Percentiles rank a stretch among this genome's conserved stretches.
Conservation (phyloP, 371 early-diverging fungal genomes). For the Rhizomucor miehei region DNA sequence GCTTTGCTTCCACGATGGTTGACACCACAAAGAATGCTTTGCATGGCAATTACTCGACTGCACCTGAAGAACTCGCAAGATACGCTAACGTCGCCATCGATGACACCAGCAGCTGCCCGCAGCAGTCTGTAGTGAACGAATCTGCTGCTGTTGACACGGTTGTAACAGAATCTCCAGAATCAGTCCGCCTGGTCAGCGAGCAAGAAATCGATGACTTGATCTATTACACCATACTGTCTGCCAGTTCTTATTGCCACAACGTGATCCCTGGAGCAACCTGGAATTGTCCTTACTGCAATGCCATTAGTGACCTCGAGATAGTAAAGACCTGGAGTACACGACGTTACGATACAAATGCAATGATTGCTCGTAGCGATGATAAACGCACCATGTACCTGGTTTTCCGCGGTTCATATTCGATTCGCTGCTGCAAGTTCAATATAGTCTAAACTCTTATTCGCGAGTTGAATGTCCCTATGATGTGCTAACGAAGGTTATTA, state of each 20-base stretch:
- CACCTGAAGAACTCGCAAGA: conserved; percentile 7
- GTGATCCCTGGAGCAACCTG: conserved; percentile 11
- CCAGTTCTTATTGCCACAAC: conserved; percentile 4
- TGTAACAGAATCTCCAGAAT: too few relatives aligned
- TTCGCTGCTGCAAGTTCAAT: conserved; percentile 9
- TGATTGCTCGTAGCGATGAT: conserved; percentile 9
- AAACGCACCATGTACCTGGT: conserved; percentile 6
- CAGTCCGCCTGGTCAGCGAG: neutral
- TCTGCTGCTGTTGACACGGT: neutral
- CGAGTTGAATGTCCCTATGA: too few relatives aligned
- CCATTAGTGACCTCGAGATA: conserved; percentile 2
- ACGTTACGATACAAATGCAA: conserved; percentile 9
- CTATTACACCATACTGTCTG: too few relatives aligned
- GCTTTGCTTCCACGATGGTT: neutral
- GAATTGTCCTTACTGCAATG: conserved; percentile 13
- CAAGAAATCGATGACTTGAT: too few relatives aligned
- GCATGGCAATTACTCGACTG: conserved; percentile 6
- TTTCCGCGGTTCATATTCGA: conserved; percentile 15
- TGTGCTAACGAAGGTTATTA: too few relatives aligned
- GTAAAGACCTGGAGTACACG: conserved; percentile 5
- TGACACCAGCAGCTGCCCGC: conserved; percentile 1
- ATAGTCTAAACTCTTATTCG: neutral
- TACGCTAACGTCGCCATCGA: conserved; percentile 11
- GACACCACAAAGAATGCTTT: conserved; percentile 7
- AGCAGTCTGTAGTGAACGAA: neutral